phyloP scores from a whole-genome alignment of 225 moss, liverwort and hornwort genomes.

The Polytrichum commune region DNA sequence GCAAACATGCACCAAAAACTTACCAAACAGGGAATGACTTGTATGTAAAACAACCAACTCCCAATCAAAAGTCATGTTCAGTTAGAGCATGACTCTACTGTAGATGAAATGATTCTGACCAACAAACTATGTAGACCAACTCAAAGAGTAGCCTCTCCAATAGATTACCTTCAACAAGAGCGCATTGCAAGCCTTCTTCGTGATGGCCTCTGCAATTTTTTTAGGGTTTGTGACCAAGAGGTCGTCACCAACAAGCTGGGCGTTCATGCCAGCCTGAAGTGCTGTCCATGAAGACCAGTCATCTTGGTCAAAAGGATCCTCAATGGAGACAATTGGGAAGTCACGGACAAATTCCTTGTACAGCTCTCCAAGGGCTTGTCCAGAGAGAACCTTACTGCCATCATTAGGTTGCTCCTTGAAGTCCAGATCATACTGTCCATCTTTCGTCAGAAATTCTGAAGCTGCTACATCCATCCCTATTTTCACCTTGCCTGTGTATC shows the following conservation, averaged over 20 bases:
- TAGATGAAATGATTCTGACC: too few species aligned
- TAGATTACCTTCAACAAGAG: constrained; percentile 71
- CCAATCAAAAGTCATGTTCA: too few species aligned
- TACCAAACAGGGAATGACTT: too few species aligned
- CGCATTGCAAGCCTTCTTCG: constrained; percentile 90
- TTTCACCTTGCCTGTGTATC: constrained; percentile 95
- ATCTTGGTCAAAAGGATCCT: constrained; percentile 97
- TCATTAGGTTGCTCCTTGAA: constrained; percentile 93
- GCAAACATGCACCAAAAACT: too few species aligned
- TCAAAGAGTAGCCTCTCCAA: neutral
- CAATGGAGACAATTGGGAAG: constrained; percentile 91
- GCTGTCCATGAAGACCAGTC: constrained; percentile 95
- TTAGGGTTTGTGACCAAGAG: constrained; percentile 92
- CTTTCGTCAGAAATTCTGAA: constrained; percentile 85
- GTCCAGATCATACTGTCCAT: constrained; percentile 83
- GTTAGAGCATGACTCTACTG: too few species aligned
- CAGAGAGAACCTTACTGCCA: constrained; percentile 69
- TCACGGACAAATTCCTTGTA: constrained; percentile 86
- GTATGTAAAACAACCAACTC: too few species aligned
- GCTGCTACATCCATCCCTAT: constrained; percentile 98
- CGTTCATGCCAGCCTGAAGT: constrained; percentile 60
- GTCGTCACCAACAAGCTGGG: constrained; percentile 93
- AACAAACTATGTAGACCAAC: neutral
- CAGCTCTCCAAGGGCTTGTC: constrained; percentile 85
- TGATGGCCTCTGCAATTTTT: constrained; percentile 86